phyloP scores from a whole-genome alignment of 2,329 filamentous ascomycete genomes.

The Rhynchosporium secalis region DNA sequence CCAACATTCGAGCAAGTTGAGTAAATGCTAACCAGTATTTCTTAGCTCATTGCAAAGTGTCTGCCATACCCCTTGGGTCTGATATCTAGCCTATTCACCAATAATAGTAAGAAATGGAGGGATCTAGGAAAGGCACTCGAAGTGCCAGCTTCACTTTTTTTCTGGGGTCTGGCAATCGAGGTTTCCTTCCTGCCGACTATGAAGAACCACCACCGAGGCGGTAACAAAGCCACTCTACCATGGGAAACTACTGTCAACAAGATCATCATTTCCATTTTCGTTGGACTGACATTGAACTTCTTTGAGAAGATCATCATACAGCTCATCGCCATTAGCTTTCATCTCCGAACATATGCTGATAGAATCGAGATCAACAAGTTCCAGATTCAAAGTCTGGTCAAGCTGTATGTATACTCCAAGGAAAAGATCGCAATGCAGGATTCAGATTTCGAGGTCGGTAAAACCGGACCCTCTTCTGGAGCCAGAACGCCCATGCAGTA shows the following conservation, averaged over 20 bases:
- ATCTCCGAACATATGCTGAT: conserved; percentile 85
- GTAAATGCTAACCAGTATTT: conserved; percentile 17
- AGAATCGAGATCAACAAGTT: conserved; percentile 92
- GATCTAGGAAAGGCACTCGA: conserved; percentile 86
- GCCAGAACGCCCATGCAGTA: conserved; percentile 68
- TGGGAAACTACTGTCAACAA: conserved; percentile 86
- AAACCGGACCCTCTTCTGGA: conserved; percentile 46
- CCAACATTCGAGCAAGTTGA: neutral
- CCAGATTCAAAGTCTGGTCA: conserved; percentile 69
- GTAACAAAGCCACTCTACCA: conserved; percentile 50
- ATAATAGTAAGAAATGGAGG: conserved; percentile 89
- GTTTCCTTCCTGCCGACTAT: conserved; percentile 85
- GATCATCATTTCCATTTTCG: conserved; percentile 81
- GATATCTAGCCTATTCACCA: conserved; percentile 72
- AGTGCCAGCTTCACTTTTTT: conserved; percentile 79
- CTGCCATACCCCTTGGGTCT: conserved; percentile 62
- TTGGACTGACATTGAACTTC: conserved; percentile 77
- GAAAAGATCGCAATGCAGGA: conserved; percentile 68
- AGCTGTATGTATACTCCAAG: conserved; percentile 65
- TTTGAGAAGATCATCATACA: conserved; percentile 93
- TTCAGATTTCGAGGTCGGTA: conserved; percentile 64
- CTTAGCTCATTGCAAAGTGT: conserved; percentile 60
- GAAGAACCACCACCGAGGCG: conserved; percentile 55
- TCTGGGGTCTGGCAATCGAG: conserved; percentile 87
- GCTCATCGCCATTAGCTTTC: conserved; percentile 91